Evolutionary conservation across 2,329 filamentous ascomycete genomes (phyloP).

Genomic region (Elsinoe fawcettii): DNA sequence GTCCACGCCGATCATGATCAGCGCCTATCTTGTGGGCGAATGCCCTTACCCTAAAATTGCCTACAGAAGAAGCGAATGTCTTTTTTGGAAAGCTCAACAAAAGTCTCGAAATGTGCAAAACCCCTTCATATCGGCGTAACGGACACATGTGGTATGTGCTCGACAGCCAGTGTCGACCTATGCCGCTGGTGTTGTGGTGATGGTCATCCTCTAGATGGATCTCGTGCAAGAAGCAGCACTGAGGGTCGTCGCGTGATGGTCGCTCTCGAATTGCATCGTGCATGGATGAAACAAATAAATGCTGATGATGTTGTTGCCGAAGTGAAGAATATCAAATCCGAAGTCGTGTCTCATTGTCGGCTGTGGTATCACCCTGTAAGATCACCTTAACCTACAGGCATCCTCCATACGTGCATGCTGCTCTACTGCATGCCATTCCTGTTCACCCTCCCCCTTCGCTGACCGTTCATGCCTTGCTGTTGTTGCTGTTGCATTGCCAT

Average conservation of each 20-base stretch:
- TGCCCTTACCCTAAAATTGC: conserved; percentile 1
- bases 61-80: conserved; percentile 14
- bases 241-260: not conserved
- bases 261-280: not conserved
- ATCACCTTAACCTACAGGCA: not conserved
- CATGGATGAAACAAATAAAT: not conserved
- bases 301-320: not conserved
- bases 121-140: conserved; percentile 9
- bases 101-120: not conserved
- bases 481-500: conserved; percentile 32
- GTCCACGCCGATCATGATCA: not conserved
- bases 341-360: conserved; percentile 2
- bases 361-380: not conserved
- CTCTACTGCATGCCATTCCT: conserved; percentile 20
- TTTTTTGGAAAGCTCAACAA: not conserved
- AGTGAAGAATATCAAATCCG: not conserved
- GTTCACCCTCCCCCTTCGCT: conserved; percentile 47
- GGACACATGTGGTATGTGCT: conserved; percentile 4
- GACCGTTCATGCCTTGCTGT: conserved; percentile 40
- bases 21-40: not conserved
- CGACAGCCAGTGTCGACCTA: conserved; percentile 12
- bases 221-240: not conserved
- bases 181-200: not conserved
- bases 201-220: not conserved
- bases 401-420: not conserved